Percentiles rank a stretch among this genome's conserved stretches.
phyloP scores from a whole-genome alignment of 176 grass and related monocot species.

The Aegilops sharonensis region DNA sequence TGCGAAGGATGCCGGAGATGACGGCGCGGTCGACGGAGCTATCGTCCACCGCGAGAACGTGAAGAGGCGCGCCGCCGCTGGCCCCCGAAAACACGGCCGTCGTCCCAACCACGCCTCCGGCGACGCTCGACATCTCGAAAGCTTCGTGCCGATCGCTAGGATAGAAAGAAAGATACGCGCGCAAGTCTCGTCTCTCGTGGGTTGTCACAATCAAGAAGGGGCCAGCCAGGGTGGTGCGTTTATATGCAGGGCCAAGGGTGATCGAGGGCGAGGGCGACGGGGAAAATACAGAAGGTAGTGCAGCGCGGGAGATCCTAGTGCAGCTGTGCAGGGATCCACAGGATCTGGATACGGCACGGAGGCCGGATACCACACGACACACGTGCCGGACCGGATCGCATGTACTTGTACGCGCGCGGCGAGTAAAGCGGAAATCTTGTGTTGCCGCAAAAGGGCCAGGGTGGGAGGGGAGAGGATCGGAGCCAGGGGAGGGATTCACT shows the following conservation, averaged over 20 bases:
- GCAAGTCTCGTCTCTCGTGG: too few species aligned
- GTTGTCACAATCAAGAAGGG: too few species aligned
- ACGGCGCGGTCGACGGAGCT: conserved; percentile 87
- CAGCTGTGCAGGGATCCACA: conserved; percentile 16
- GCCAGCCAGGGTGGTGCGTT: background rate
- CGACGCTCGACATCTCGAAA: conserved; percentile 32
- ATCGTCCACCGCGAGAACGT: conserved; percentile 84
- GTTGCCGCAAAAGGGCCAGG: background rate
- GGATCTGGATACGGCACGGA: conserved; percentile 5
- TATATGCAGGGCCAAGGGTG: background rate
- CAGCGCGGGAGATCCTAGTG: background rate
- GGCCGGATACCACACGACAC: background rate
- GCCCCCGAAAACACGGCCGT: background rate
- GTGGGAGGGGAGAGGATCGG: too few species aligned
- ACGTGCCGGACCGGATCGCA: background rate
- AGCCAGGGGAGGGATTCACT: conserved; percentile 14
- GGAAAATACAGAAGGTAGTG: background rate
- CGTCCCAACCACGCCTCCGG: conserved; percentile 3
- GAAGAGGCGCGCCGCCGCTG: conserved; percentile 12
- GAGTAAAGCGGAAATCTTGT: conserved; percentile 15
- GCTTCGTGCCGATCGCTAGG: background rate
- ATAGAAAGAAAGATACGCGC: background rate
- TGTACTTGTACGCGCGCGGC: conserved; percentile 11
- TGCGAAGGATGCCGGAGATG: conserved; percentile 70
- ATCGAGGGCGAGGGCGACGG: background rate